Evolutionary conservation across 2,329 filamentous ascomycete species (phyloP).

Genomic region (Cladosporium phlei): DNA sequence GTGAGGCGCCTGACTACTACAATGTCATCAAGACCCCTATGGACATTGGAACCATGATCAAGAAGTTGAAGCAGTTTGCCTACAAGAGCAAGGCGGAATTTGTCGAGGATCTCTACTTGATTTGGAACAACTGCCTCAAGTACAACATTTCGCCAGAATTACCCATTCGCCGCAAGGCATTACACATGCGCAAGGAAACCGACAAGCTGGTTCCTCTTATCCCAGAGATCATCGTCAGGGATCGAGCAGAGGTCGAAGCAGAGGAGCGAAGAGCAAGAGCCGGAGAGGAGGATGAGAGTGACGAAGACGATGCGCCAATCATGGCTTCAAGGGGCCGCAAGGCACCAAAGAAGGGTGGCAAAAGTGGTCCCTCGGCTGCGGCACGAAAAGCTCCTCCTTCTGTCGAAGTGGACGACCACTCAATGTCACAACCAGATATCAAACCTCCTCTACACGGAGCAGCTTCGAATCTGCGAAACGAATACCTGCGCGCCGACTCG

Average conservation of each 20-base stretch:
- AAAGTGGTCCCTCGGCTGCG: conserved; percentile 43
- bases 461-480: conserved; percentile 48
- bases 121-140: conserved; percentile 94
- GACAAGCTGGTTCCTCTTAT: conserved; percentile 95
- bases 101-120: conserved; percentile 85
- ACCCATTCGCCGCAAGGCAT: conserved; percentile 83
- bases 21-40: conserved; percentile 92
- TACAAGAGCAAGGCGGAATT: conserved; percentile 78
- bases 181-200: conserved; percentile 95
- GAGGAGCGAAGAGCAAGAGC: conserved; percentile 70
- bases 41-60: conserved; percentile 97
- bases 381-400: conserved; percentile 35
- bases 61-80: conserved; percentile 73
- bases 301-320: conserved; percentile 71
- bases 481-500: conserved; percentile 61
- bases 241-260: conserved; percentile 84
- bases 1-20: conserved; percentile 94
- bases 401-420: conserved; percentile 64
- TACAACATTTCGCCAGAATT: conserved; percentile 91
- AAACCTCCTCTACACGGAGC: conserved; percentile 58
- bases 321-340: conserved; percentile 95
- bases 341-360: conserved; percentile 74
- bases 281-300: conserved; percentile 84
- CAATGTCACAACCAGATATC: conserved; percentile 67
- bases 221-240: conserved; percentile 83